These are phyloP conservation scores for Rhododendron molle DNA, from an alignment of 148 eudicot genomes.

Conservation along the genomic window DNA sequence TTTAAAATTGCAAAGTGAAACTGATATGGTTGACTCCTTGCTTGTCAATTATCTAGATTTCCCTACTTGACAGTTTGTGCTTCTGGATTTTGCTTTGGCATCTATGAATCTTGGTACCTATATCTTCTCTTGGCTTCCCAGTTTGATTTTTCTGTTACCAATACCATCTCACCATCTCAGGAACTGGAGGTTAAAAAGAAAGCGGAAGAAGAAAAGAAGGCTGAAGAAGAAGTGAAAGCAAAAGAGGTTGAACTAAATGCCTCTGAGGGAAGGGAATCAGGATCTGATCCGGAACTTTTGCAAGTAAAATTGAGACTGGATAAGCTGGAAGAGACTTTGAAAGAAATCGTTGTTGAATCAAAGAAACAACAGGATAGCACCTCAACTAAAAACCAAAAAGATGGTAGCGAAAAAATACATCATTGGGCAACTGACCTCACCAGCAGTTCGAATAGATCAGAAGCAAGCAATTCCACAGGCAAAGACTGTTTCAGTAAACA, in stretches of 20 bases:
- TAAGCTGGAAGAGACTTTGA: conserved; percentile 60
- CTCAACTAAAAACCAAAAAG: conserved; percentile 23
- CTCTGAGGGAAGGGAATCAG: conserved; percentile 34
- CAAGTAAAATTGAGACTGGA: conserved; percentile 65
- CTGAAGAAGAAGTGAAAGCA: conserved; percentile 60
- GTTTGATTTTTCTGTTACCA: not conserved
- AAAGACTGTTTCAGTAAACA: conserved; percentile 5
- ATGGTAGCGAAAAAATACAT: conserved; percentile 14
- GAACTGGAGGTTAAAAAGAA: conserved; percentile 62
- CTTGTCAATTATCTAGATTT: not conserved
- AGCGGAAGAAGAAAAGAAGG: conserved; percentile 15
- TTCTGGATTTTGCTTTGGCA: not conserved
- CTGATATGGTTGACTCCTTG: not conserved
- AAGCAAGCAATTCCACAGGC: conserved; percentile 12
- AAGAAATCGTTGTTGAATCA: conserved; percentile 59
- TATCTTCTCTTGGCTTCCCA: not conserved
- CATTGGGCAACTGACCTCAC: conserved; percentile 3
- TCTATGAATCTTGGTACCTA: not conserved
- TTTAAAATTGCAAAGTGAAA: not conserved
- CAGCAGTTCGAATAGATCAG: conserved; percentile 5
- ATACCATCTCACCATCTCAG: conserved; percentile 39
- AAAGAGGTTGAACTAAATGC: conserved; percentile 51
- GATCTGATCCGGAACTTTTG: conserved; percentile 41
- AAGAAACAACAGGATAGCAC: conserved; percentile 34
- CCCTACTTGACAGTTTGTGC: not conserved